Evolutionary conservation across 2,329 filamentous ascomycete species (phyloP).

Genomic region (Chaetomium strumarium): DNA sequence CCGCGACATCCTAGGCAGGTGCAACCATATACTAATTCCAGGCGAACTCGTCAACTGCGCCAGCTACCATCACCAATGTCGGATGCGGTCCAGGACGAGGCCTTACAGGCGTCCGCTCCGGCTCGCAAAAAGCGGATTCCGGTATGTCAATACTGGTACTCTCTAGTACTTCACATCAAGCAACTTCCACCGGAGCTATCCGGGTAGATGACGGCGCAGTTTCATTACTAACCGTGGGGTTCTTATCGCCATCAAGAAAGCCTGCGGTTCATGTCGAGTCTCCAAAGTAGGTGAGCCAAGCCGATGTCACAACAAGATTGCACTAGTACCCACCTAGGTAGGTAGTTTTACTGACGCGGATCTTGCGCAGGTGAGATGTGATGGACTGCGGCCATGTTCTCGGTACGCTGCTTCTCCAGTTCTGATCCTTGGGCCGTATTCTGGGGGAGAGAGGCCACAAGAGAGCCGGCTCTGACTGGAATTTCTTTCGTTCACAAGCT

Average conservation of each 20-base stretch:
- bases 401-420: neutral
- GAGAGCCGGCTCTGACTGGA: neutral
- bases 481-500: neutral
- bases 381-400: constrained; percentile 3
- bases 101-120: neutral
- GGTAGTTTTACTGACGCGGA: neutral
- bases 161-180: too few relatives aligned
- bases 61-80: too few relatives aligned
- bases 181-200: neutral
- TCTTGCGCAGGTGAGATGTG: constrained; percentile 1
- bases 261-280: constrained; percentile 2
- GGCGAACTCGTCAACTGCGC: neutral
- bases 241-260: neutral
- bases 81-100: neutral
- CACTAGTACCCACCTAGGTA: neutral
- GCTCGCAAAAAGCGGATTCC: constrained; percentile 5
- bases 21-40: too few relatives aligned
- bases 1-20: too few relatives aligned
- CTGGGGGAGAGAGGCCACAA: too few relatives aligned
- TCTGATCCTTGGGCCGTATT: neutral
- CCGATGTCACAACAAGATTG: neutral
- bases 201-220: neutral
- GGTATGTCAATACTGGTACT: neutral
- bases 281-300: neutral
- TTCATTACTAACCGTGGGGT: neutral